Conservation (phyloP, 1,284 basidiomycete genomes). For the Macrocystidia cucumis region DNA sequence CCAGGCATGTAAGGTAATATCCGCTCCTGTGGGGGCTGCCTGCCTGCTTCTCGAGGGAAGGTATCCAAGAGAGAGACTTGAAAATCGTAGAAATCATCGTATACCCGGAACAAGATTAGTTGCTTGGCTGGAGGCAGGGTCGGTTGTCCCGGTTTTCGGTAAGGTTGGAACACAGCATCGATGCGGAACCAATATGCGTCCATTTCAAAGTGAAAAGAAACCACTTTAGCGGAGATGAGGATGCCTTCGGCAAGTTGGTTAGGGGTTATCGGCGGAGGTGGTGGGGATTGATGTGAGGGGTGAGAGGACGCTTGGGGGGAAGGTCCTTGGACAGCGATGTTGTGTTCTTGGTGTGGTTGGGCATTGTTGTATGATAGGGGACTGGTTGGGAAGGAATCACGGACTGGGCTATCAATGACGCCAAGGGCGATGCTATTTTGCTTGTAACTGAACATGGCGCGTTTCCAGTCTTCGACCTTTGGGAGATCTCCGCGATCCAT, state of each 20-base stretch:
- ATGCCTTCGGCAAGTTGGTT: constrained; percentile 70
- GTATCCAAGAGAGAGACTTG: constrained; percentile 83
- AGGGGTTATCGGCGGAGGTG: constrained; percentile 26
- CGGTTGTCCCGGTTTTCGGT: constrained; percentile 44
- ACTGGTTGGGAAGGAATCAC: constrained; percentile 26
- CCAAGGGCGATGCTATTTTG: constrained; percentile 94
- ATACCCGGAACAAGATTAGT: constrained; percentile 89
- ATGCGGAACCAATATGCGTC: constrained; percentile 98
- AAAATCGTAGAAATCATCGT: constrained; percentile 98
- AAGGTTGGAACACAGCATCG: constrained; percentile 83
- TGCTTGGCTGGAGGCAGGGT: constrained; percentile 64
- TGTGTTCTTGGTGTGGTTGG: constrained; percentile 11
- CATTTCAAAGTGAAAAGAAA: constrained; percentile 95
- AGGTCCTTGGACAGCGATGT: constrained; percentile 17
- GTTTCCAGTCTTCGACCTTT: constrained; percentile 97
- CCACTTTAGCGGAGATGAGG: constrained; percentile 83
- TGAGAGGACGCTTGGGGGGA: constrained; percentile 17
- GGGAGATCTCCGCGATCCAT: constrained; percentile 86
- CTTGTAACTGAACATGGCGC: constrained; percentile 91
- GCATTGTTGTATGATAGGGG: constrained; percentile 32
- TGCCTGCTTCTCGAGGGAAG: constrained; percentile 88
- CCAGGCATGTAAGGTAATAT: constrained; percentile 97
- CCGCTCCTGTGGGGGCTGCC: constrained; percentile 53
- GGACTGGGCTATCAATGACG: constrained; percentile 64
- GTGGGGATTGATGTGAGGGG: constrained; percentile 17